phyloP scores from a whole-genome alignment of 2,329 filamentous ascomycete genomes.

The Elsinoe necatrix region DNA sequence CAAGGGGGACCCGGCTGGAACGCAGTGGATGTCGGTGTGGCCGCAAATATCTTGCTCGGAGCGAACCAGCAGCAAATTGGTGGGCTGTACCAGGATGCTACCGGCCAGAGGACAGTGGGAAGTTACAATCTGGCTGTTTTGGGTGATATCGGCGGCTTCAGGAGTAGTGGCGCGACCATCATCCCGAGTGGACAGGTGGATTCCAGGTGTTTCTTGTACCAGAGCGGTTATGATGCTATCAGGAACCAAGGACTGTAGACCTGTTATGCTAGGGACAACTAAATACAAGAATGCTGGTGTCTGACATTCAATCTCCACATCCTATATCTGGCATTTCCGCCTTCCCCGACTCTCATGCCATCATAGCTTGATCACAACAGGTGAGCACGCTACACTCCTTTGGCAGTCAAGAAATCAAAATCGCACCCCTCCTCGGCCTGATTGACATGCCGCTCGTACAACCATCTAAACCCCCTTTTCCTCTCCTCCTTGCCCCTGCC shows the following conservation, averaged over 20 bases:
- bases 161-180: conserved; percentile 26
- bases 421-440: conserved; percentile 53
- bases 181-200: conserved; percentile 25
- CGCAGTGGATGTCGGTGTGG: conserved; percentile 22
- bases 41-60: conserved; percentile 21
- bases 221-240: conserved; percentile 20
- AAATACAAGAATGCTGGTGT: not conserved
- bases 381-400: conserved; percentile 5
- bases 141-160: conserved; percentile 22
- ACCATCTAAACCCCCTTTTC: conserved; percentile 49
- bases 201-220: conserved; percentile 24
- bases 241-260: conserved; percentile 4
- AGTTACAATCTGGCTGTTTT: conserved; percentile 23
- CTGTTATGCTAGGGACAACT: not conserved
- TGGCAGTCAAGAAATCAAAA: conserved; percentile 50
- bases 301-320: too few species aligned
- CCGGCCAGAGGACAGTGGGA: conserved; percentile 20
- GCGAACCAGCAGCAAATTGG: conserved; percentile 20
- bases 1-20: conserved; percentile 32
- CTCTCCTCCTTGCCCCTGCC: conserved; percentile 22
- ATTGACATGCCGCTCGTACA: conserved; percentile 53
- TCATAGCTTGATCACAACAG: too few species aligned
- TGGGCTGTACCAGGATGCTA: conserved; percentile 20
- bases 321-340: too few species aligned
- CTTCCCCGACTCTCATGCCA: too few species aligned